Conservation (phyloP, 768 basidiomycete genomes). For the Panaeolus cyanescens region DNA sequence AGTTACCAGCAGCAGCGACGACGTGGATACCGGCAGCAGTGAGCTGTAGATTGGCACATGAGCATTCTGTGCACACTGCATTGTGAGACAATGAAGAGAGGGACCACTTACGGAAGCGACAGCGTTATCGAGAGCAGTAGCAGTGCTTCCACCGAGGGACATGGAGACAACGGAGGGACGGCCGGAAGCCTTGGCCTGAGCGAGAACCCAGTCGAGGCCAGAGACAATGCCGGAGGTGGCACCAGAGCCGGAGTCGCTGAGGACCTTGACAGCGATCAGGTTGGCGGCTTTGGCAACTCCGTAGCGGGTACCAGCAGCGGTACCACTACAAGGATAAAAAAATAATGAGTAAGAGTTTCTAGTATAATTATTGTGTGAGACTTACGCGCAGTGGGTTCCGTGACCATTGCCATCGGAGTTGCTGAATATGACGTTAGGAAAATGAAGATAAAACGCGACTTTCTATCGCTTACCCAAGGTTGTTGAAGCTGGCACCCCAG, state of each 20-base stretch:
- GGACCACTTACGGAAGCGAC: slow-evolving; percentile 21
- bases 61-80: neutral
- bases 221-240: slow-evolving; percentile 13
- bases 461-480: slow-evolving; percentile 5
- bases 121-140: slow-evolving; percentile 28
- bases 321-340: slow-evolving; percentile 8
- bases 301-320: slow-evolving; percentile 10
- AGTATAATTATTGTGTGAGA: neutral
- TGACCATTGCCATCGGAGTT: slow-evolving; percentile 38
- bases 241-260: slow-evolving; percentile 10
- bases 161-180: slow-evolving; percentile 31
- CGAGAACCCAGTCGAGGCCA: slow-evolving; percentile 30
- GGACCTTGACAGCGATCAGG: slow-evolving; percentile 19
- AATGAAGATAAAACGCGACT: neutral
- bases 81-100: neutral
- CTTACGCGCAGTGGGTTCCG: slow-evolving; percentile 39
- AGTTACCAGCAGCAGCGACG: slow-evolving; percentile 33
- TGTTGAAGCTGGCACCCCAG: slow-evolving; percentile 28
- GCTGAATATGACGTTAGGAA: neutral
- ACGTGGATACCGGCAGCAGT: slow-evolving; percentile 30
- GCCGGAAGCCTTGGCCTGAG: slow-evolving; percentile 14
- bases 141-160: slow-evolving; percentile 31
- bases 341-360: neutral
- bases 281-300: slow-evolving; percentile 20
- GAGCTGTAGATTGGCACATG: slow-evolving; percentile 15